These are phyloP conservation scores for Tylopilus felleus DNA, from an alignment of 768 basidiomycete genomes.

Conservation along the genomic window DNA sequence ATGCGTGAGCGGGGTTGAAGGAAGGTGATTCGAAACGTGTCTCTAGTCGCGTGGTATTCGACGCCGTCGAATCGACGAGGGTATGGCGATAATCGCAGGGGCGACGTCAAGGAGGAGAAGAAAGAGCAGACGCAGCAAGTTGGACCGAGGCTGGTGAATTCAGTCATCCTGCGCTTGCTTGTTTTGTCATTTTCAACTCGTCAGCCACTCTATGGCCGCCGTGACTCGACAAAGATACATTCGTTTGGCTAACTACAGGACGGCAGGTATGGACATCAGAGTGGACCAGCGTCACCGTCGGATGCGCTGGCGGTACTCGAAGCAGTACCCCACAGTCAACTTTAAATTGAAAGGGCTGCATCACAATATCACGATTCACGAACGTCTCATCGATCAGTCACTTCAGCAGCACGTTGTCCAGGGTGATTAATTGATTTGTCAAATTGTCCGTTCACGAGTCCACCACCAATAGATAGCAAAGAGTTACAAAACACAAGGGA, in stretches of 20 bases:
- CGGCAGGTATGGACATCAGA: too few species aligned
- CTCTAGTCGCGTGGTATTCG: conserved; percentile 14
- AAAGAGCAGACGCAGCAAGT: conserved; percentile 6
- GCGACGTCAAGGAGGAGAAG: conserved; percentile 8
- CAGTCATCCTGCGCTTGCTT: conserved; percentile 16
- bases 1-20: background rate
- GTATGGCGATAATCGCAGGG: conserved; percentile 7
- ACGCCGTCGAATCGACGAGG: background rate
- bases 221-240: conserved; percentile 1
- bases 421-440: background rate
- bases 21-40: background rate
- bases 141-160: conserved; percentile 10
- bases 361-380: background rate
- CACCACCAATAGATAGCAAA: background rate
- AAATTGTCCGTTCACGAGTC: background rate
- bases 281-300: too few species aligned
- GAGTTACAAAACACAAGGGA: background rate
- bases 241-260: background rate
- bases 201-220: conserved; percentile 17
- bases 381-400: background rate
- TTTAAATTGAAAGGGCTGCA: too few species aligned
- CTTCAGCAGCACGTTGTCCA: conserved; percentile 6
- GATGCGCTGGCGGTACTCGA: background rate
- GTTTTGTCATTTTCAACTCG: conserved; percentile 31
- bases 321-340: background rate